Percentiles rank a stretch among this genome's conserved stretches.
phyloP scores from a whole-genome alignment of 805 yeast genomes.

The Komagataella pseudopastoris region DNA sequence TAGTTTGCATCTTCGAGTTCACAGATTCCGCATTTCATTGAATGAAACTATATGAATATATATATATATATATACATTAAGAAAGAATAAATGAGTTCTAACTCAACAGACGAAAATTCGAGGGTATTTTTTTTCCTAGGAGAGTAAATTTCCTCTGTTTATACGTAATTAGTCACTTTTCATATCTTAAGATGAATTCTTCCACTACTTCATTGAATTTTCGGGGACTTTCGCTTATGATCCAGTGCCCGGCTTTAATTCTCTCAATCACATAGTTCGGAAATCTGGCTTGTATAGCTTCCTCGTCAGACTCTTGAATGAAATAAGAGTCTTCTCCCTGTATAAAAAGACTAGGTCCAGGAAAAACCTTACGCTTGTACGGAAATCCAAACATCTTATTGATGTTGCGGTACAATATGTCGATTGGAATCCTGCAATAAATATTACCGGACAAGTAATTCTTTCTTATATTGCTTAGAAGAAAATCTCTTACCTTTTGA shows the following conservation, averaged over 20 bases:
- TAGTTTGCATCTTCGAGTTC: slow-evolving; percentile 16
- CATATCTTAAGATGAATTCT: slow-evolving; percentile 24
- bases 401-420: slow-evolving; percentile 46
- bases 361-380: slow-evolving; percentile 31
- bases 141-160: not conserved
- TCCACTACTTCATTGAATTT: slow-evolving; percentile 51
- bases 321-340: slow-evolving; percentile 54
- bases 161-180: not conserved
- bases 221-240: slow-evolving; percentile 68
- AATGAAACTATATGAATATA: not conserved
- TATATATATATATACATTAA: not conserved
- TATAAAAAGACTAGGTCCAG: slow-evolving; percentile 63
- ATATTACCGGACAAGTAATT: slow-evolving; percentile 10
- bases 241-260: slow-evolving; percentile 84
- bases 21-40: not conserved
- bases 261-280: slow-evolving; percentile 58
- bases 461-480: slow-evolving; percentile 50
- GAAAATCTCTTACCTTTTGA: slow-evolving; percentile 51
- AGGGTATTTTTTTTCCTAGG: not conserved
- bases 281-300: slow-evolving; percentile 21
- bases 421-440: slow-evolving; percentile 52
- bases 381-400: slow-evolving; percentile 49
- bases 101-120: not conserved
- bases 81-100: not conserved
- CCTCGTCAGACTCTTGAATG: slow-evolving; percentile 10